phyloP scores from a whole-genome alignment of 345 rosid species.

The Eucalyptus sideroxylon region DNA sequence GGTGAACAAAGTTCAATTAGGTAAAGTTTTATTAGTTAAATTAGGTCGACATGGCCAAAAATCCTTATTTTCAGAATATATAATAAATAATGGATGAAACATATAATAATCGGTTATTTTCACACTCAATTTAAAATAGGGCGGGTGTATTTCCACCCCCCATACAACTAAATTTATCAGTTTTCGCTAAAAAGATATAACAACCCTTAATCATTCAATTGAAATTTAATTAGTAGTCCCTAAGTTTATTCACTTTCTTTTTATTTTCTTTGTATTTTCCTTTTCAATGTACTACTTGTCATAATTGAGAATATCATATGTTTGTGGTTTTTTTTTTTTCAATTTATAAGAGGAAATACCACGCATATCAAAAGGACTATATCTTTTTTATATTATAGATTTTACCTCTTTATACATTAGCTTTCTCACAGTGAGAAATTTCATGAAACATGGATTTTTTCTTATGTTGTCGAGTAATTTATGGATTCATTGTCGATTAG shows the following conservation, averaged over 20 bases:
- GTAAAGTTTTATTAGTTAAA: not conserved
- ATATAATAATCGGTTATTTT: not conserved
- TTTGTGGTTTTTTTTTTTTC: not conserved
- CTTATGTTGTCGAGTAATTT: not conserved
- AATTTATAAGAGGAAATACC: not conserved
- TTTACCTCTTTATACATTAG: not conserved
- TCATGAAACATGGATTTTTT: not conserved
- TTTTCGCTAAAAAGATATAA: not conserved
- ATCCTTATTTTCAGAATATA: not conserved
- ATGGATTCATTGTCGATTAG: not conserved
- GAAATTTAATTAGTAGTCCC: not conserved
- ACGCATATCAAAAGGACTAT: not conserved
- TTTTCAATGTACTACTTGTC: not conserved
- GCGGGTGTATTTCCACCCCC: not conserved
- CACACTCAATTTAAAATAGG: not conserved
- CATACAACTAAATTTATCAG: not conserved
- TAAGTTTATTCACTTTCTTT: not conserved
- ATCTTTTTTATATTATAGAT: not conserved
- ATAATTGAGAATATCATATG: not conserved
- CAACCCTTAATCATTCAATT: not conserved
- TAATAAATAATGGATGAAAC: not conserved
- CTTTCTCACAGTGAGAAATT: not conserved
- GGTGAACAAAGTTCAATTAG: not conserved
- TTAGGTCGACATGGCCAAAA: not conserved
- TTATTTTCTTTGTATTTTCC: not conserved